Evolutionary conservation across 345 rosid species (phyloP).

Genomic region (Murraya paniculata): DNA sequence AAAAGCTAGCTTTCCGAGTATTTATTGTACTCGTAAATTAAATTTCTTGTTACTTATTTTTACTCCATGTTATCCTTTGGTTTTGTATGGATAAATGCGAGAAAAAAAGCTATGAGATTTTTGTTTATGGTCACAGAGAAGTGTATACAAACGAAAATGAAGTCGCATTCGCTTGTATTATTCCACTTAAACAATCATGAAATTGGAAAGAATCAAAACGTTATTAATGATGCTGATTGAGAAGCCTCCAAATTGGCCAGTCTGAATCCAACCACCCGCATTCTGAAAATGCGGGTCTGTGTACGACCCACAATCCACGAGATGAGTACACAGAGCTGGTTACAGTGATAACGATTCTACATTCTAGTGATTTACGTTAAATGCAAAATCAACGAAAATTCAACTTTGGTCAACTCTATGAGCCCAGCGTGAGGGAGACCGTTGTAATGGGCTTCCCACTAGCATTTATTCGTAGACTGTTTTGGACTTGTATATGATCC

Average conservation of each 20-base stretch:
- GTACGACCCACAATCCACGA: not conserved
- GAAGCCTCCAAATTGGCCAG: slow-evolving; percentile 20
- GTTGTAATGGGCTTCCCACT: too few relatives aligned
- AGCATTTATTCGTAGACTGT: too few relatives aligned
- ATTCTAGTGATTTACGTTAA: not conserved
- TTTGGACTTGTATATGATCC: too few relatives aligned
- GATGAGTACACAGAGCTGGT: too few relatives aligned
- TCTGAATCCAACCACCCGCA: slow-evolving; percentile 6
- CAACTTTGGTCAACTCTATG: not conserved
- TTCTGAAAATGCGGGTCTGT: slow-evolving; percentile 20
- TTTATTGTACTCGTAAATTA: too few relatives aligned
- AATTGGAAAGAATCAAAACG: not conserved
- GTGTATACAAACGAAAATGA: not conserved
- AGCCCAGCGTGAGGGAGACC: too few relatives aligned
- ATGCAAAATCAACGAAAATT: not conserved
- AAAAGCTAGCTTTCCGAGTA: not conserved
- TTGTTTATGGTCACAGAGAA: not conserved
- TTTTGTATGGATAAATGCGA: not conserved
- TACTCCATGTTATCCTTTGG: not conserved
- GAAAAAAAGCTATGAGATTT: not conserved
- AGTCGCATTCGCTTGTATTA: not conserved
- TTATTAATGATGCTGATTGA: slow-evolving; percentile 9
- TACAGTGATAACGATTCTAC: not conserved
- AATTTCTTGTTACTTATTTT: not conserved
- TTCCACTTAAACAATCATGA: not conserved